Evolutionary conservation across 2,329 filamentous ascomycete genomes (phyloP), one percentile per base, ranked within the genome.

Genomic region (Aspergillus spinulosporus): DNA sequence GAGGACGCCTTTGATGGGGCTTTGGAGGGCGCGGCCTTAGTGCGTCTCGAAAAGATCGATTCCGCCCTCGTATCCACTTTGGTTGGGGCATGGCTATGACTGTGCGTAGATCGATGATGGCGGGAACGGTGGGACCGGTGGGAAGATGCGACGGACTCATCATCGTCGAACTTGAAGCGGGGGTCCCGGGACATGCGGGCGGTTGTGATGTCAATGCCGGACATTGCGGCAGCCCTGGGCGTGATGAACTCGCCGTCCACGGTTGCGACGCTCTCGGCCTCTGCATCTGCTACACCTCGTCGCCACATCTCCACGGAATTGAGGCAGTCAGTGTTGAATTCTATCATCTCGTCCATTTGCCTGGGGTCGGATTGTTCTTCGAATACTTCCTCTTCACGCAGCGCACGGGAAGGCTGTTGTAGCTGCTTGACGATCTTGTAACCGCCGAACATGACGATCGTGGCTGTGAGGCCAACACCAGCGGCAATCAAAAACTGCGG

Each of bases 351-450:
- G 50, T 86, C 82, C 62, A 83, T 75, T 54, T 52, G 64, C 56
- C 59, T 47, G 29, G 55, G 58, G 6, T 56, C 15, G 5, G 39
- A 21, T 42, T 42, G 39, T 4, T n/a, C 5, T 7, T 42, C 39
- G 14, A 42, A 15, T 21, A 7, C 7, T 42, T 5, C 15, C 21
- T 21, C 21, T 42, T 21, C 14, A 6, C 14, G 39, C 15, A 6
- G 7, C 7, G 7, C 39, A 14, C 7, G n/a, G 5, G 39, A 21
- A 11, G 39, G 15, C 9, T 42, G 39, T 40, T 65, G 60, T 63
- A 97, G 90, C 65, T 86, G 88, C 80, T 97, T 95, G 75, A 99
- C 87, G 72, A 99, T 97, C 77, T 96, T 97, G 83, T 91, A 97
- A 3, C 94, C 93, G 52, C 94, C 94, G 59, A 99, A 90, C 72